Evolutionary conservation across 805 yeast genomes (phyloP), one percentile per base, ranked within the genome.

Genomic region (Zygoascus ofunaensis): DNA sequence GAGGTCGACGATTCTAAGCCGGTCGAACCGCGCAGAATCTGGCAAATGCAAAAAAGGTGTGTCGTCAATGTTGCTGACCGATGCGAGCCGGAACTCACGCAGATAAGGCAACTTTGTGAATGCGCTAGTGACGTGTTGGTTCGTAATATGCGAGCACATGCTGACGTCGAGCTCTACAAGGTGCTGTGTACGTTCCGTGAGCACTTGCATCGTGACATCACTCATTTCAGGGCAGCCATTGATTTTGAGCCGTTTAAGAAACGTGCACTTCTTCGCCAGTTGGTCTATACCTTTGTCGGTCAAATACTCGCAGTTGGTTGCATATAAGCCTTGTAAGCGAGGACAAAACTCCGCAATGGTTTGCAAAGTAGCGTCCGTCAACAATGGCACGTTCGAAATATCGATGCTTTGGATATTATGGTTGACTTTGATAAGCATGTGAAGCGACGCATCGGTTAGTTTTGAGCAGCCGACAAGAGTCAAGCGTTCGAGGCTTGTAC

Each of bases 121-220:
- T 4, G 84, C 66, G 8, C 62, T 62, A 44, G 72, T 66, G 39
- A 87, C 69, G 37, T 83, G 70, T n/a, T 57, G 59, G 59, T 87
- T 84, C 12, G 83, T 74, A 32, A 89, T 76, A 49, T 74, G 70
- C n/a, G 80, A 75, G 63, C 95, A 83, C 37, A 79, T 80, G 52
- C 87, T 89, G 41, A 90, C 70, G 63, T 90, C 97, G 42, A 92
- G 81, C 63, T 90, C 98, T 15, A 89, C 94, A 40, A 90, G 68
- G 45, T 80, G 71, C 35, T 82, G 81, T 61, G 97, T 90, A 58
- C 74, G 74, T n/a, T 69, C 67, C 43, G 82, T 79, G 62, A 87
- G 69, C 19, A 72, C 70, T 34, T 68, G 55, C 4, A 89, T 69
- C 8, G 82, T 71, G 7, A 64, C 73, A 60, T 85, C 92, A 39